These are phyloP conservation scores for Hymenochaete sp. DNA, from an alignment of 1,284 basidiomycete species.

Conservation along the genomic window DNA sequence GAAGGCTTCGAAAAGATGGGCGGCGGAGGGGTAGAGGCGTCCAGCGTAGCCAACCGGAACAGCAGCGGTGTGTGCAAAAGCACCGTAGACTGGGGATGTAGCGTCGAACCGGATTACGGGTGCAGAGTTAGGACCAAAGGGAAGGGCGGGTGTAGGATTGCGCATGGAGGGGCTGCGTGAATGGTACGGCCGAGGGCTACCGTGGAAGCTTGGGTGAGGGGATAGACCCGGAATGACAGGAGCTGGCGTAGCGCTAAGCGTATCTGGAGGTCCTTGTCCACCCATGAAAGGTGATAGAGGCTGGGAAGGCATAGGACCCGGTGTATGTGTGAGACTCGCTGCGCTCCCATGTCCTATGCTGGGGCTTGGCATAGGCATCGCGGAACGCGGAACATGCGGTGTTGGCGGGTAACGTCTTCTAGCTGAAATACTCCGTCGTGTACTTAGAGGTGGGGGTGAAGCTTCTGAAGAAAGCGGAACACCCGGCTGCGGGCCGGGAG, in stretches of 20 bases:
- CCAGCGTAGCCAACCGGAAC: slow-evolving; percentile 45
- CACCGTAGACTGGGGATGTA: slow-evolving; percentile 26
- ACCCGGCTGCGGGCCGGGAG: not conserved
- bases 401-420: too few species aligned
- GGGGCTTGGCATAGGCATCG: too few species aligned
- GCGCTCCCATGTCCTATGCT: too few species aligned
- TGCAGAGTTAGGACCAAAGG: not conserved
- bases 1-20: slow-evolving; percentile 59
- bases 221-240: not conserved
- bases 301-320: too few species aligned
- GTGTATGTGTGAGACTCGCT: too few species aligned
- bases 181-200: not conserved
- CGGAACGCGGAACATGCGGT: too few species aligned
- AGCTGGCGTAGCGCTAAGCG: not conserved
- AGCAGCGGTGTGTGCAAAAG: slow-evolving; percentile 51
- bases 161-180: not conserved
- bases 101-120: slow-evolving; percentile 28
- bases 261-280: too few species aligned
- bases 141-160: slow-evolving; percentile 5
- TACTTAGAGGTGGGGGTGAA: too few species aligned
- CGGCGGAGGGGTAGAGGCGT: slow-evolving; percentile 49
- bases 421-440: too few species aligned
- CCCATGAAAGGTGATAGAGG: too few species aligned
- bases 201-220: not conserved
- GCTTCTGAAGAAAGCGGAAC: not conserved